phyloP scores from a whole-genome alignment of 2,329 filamentous ascomycete species.

The Exophiala spinifera region DNA sequence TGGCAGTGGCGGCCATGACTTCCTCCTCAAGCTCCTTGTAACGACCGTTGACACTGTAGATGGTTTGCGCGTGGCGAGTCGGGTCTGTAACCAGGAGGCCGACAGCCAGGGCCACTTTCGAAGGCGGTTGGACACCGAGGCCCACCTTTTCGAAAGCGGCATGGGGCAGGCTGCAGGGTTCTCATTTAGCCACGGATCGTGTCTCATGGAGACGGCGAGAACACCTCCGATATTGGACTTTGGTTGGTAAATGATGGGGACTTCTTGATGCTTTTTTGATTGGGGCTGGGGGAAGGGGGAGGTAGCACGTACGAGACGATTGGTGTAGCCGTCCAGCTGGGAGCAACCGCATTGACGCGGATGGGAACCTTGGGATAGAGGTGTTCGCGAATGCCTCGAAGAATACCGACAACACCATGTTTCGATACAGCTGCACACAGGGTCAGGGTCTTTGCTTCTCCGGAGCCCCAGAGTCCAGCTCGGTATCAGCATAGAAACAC shows the following conservation, averaged over 20 bases:
- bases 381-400: slow-evolving; percentile 42
- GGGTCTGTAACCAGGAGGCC: slow-evolving; percentile 51
- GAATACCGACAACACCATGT: slow-evolving; percentile 54
- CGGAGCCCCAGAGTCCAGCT: not conserved
- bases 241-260: too few species aligned
- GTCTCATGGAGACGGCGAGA: not conserved
- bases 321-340: slow-evolving; percentile 54
- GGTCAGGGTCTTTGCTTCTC: not conserved
- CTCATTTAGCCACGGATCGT: not conserved
- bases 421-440: slow-evolving; percentile 47
- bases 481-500: too few species aligned
- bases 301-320: slow-evolving; percentile 39
- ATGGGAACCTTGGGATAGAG: slow-evolving; percentile 40
- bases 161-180: slow-evolving; percentile 9
- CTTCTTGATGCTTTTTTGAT: too few species aligned
- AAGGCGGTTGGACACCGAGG: slow-evolving; percentile 45
- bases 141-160: slow-evolving; percentile 40
- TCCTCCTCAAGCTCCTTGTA: slow-evolving; percentile 53
- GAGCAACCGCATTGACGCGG: slow-evolving; percentile 55
- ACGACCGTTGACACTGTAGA: slow-evolving; percentile 50
- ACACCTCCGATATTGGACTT: not conserved
- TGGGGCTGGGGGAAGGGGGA: too few species aligned
- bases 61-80: slow-evolving; percentile 49
- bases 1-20: slow-evolving; percentile 31
- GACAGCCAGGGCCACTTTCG: slow-evolving; percentile 49